Percentiles rank a stretch among this genome's conserved stretches.
Conservation (phyloP, 2,329 filamentous ascomycete genomes). For the Hypoxylon sp. region DNA sequence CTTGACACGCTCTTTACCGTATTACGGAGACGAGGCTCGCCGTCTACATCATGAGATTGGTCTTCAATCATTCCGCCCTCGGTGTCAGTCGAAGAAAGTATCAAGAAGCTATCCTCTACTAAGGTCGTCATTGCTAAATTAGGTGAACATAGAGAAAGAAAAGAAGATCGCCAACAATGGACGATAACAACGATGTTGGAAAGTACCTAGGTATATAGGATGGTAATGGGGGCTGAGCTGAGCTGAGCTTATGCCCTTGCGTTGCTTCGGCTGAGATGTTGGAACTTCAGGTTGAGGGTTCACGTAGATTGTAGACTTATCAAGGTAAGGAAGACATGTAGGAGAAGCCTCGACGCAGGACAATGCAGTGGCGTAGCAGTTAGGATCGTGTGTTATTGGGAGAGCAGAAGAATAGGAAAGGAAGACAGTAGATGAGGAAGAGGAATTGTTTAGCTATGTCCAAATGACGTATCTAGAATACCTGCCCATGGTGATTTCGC, state of each 20-base stretch:
- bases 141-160: not conserved
- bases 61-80: conserved; percentile 16
- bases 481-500: conserved; percentile 8
- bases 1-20: conserved; percentile 5
- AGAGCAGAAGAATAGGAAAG: conserved; percentile 9
- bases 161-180: not conserved
- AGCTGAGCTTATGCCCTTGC: conserved; percentile 9
- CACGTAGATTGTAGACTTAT: not conserved
- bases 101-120: conserved; percentile 26
- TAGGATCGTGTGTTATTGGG: not conserved
- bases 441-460: conserved; percentile 21
- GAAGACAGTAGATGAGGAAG: conserved; percentile 11
- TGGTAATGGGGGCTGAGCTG: not conserved
- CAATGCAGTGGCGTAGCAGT: conserved; percentile 11
- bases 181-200: not conserved
- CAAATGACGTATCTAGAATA: conserved; percentile 10
- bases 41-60: conserved; percentile 1
- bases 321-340: not conserved
- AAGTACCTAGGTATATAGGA: not conserved
- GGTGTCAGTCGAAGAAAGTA: conserved; percentile 26
- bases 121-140: conserved; percentile 20
- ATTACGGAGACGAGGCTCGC: not conserved
- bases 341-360: conserved; percentile 1
- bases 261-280: not conserved
- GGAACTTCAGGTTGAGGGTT: not conserved